Conservation (phyloP, 495 filamentous ascomycete genomes). For the Venustampulla echinocandica region DNA sequence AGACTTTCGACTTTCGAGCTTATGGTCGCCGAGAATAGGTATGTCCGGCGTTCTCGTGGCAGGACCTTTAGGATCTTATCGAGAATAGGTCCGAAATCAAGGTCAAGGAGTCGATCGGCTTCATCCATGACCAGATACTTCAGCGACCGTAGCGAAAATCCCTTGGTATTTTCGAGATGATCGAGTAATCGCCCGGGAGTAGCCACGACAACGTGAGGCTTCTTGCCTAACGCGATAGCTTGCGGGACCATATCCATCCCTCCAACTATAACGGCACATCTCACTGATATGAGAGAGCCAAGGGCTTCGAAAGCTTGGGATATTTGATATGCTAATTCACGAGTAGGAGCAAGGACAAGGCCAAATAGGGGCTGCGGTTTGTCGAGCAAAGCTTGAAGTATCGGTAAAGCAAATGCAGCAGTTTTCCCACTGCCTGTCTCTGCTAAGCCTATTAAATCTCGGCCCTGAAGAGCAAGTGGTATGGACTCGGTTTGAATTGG, state of each 20-base stretch:
- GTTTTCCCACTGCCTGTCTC: conserved; percentile 95
- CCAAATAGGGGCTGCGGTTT: conserved; percentile 69
- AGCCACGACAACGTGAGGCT: conserved; percentile 80
- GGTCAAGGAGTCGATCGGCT: conserved; percentile 83
- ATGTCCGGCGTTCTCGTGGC: conserved; percentile 70
- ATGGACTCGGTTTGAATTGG: conserved; percentile 71
- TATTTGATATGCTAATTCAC: conserved; percentile 89
- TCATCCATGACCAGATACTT: conserved; percentile 94
- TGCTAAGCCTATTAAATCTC: conserved; percentile 86
- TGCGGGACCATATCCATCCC: conserved; percentile 95
- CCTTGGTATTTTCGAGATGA: conserved; percentile 94
- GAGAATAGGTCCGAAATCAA: conserved; percentile 87
- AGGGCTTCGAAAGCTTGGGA: conserved; percentile 74
- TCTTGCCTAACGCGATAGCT: conserved; percentile 79
- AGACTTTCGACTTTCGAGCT: conserved; percentile 84
- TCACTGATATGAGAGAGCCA: conserved; percentile 71
- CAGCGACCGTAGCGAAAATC: conserved; percentile 69
- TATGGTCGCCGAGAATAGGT: conserved; percentile 92
- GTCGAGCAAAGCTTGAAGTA: conserved; percentile 79
- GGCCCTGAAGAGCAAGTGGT: conserved; percentile 68
- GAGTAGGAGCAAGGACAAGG: conserved; percentile 80
- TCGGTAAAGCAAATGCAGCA: conserved; percentile 82
- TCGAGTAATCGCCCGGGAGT: conserved; percentile 87
- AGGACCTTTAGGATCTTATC: conserved; percentile 90
- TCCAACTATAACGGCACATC: conserved; percentile 73